Conservation (phyloP, 2,329 filamentous ascomycete genomes). For the Coniella lustricola region DNA sequence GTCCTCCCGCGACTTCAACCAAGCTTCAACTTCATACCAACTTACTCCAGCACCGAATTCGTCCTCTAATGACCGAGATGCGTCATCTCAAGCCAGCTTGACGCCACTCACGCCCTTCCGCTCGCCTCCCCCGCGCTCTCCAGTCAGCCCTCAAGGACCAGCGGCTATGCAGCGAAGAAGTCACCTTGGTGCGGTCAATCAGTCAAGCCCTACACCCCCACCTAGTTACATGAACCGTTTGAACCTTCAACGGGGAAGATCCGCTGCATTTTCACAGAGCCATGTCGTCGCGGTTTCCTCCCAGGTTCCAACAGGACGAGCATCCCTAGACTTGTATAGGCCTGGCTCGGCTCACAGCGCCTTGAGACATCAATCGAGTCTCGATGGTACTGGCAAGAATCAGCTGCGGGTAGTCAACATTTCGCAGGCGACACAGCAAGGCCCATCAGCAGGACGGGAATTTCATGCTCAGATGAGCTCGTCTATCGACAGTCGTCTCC, state of each 20-base stretch:
- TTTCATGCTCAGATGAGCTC: slow-evolving; percentile 22
- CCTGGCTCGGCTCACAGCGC: slow-evolving; percentile 22
- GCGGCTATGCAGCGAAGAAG: slow-evolving; percentile 25
- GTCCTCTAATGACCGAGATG: slow-evolving; percentile 25
- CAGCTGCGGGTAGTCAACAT: neutral
- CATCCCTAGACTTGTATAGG: slow-evolving; percentile 19
- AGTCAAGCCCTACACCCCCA: slow-evolving; percentile 16
- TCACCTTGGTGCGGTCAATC: slow-evolving; percentile 24
- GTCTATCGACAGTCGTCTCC: slow-evolving; percentile 21
- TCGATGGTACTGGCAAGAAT: slow-evolving; percentile 3
- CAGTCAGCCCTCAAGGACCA: slow-evolving; percentile 27
- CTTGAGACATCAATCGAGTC: slow-evolving; percentile 6
- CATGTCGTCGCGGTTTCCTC: slow-evolving; percentile 20
- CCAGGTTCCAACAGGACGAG: slow-evolving; percentile 25
- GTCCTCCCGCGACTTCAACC: slow-evolving; percentile 11
- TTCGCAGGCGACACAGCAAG: slow-evolving; percentile 1
- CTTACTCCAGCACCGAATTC: slow-evolving; percentile 22
- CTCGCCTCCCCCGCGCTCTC: slow-evolving; percentile 29
- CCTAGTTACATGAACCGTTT: slow-evolving; percentile 20
- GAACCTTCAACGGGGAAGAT: slow-evolving; percentile 17
- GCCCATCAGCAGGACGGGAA: neutral
- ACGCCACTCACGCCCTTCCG: slow-evolving; percentile 31
- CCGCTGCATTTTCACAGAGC: slow-evolving; percentile 13
- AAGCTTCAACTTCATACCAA: slow-evolving; percentile 21
- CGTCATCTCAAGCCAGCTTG: slow-evolving; percentile 37